Base-by-base conservation (phyloP, 1,284 basidiomycete genomes). In the Pseudozyma pruni region DNA sequence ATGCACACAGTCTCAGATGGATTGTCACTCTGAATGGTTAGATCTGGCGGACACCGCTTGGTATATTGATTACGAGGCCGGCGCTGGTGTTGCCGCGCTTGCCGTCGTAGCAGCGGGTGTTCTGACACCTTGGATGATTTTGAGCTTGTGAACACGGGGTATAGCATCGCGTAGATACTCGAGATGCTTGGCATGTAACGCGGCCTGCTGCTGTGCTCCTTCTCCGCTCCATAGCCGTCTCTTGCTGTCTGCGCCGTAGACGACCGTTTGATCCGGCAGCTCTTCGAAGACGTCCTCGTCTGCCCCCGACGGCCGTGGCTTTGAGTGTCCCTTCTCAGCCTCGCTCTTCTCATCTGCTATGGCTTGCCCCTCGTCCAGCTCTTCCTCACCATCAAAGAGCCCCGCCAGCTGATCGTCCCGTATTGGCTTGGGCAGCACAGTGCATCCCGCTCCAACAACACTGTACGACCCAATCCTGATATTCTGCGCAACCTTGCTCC, bases 181-280 rank as follows among this genome's bases (percentile, higher is more conserved):
- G 4, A 90, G 88, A 76, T 97, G 93, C 81, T 96, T 97, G 34
- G 87, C 85, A 56, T 93, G 86, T 54, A 96, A 82, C 74, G 92
- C 92, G 35, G 87, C 87, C 78, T 93, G 93, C 79, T 94, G 92
- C 1, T 89, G 86, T 69, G 89, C 89, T 2, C 92, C 93, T 68
- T 90, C 86, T 4, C 92, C 92, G 75, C 91, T 93, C 92, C 93
- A 97, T 8, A 83, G 86, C 39, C 92, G 85, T 44, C 89, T 86
- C 61, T 90, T 88, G 1, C 89, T 88, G 4, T 88, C 86, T 1
- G 88, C 86, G 0, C 93, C 93, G 77, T 91, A 94, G 3, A 95
- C 86, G 6, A 91, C 90, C 0, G 92, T 94, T 75, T 90, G 91
- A 56, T 93, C 89, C n/a, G 90, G 89, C 16, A 98, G 84, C 1